Evolutionary conservation across 192 early-diverging fungal genomes (phyloP), one percentile per base, ranked within the genome.

Genomic region (Rhizoclosmatium sp.): DNA sequence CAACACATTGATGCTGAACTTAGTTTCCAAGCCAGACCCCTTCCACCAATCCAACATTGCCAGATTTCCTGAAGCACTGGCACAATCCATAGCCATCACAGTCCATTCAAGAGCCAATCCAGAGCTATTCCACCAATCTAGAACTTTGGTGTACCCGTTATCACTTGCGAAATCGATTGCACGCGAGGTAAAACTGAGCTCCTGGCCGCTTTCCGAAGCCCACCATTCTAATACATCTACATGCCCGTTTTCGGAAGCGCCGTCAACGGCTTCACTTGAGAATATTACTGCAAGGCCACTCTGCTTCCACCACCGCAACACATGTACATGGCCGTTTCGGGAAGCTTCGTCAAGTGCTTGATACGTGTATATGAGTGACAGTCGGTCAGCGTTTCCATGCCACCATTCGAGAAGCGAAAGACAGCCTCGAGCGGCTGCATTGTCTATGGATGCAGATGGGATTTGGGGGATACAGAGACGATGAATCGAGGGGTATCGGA

Each of bases 31-130:
- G 3, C 54, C 54, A 59, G 42, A 47, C 40, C 23, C 19, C 31
- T 58, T 73, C 71, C 71, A 73, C 71, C 71, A 73, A n/a, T 73
- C 48, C 71, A 73, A 58, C 10, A 41, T 58, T 16, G 3, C 31
- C 23, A 73, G 16, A 73, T 61, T 12, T 5, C 71, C 71, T 16
- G 12, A 47, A 39, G 23, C 5, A 31, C 71, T 56, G 3, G 71
- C 71, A 42, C 51, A 73, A 56, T 48, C 54, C 71, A 58, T 14
- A 19, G 71, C 71, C 48, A 44, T 42, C 31, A 16, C 41, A 39
- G 19, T 42, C 71, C 71, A 73, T 31, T n/a, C 3, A 21, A 73
- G 9, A 47, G 3, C 31, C 16, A 73, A 23, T 16, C 71, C 71
- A 4, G 41, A 59, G 16, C 12, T 51, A 39, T 12, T 61, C 71